Base-by-base conservation (phyloP, 371 early-diverging fungal genomes). In the Circinella umbellata region DNA sequence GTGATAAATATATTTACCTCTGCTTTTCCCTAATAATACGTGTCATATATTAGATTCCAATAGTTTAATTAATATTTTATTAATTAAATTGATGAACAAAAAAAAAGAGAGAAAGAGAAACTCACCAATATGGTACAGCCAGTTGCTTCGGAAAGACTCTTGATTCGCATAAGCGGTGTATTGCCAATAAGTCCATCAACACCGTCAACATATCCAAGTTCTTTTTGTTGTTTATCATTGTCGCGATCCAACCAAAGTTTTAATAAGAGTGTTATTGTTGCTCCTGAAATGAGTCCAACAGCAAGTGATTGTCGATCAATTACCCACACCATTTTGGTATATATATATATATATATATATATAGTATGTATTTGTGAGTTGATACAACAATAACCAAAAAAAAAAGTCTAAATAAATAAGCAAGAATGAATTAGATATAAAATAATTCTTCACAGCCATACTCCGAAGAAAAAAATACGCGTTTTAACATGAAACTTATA, bases 121-220 rank as follows among this genome's bases (percentile, higher is more conserved):
- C n/a, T 57, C n/a, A 89, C 97, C 73, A 94, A 78, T 61, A 98
- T 91, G 66, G 91, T 90, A 75, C 98, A 98, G 0, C 97, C 96
- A 0, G 98, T 96, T 1, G 87, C 91, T 18, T 91, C 91, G 4
- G 95, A 95, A 15, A 98, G 77, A 61, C 94, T 93, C 67, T 87
- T 87, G 53, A 98, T 93, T 47, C 91, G 84, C 77, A 97, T 83
- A 70, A 97, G 86, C 17, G 96, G 96, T 3, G 98, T 97, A 76
- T 95, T 92, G 4, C 96, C 96, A 59, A 95, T 92, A 20, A 96
- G 78, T 3, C 90, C 93, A 47, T 86, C 88, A 1, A 94, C 89
- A 4, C 94, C 93, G 38, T 90, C 86, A 20, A 85, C 86, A 66
- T 88, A 84, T 15, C 71, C 76, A 2, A 71, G 48, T 20, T 66